Conservation (phyloP, 352 stramenopile species). For the Phytopythium oedochilum region DNA sequence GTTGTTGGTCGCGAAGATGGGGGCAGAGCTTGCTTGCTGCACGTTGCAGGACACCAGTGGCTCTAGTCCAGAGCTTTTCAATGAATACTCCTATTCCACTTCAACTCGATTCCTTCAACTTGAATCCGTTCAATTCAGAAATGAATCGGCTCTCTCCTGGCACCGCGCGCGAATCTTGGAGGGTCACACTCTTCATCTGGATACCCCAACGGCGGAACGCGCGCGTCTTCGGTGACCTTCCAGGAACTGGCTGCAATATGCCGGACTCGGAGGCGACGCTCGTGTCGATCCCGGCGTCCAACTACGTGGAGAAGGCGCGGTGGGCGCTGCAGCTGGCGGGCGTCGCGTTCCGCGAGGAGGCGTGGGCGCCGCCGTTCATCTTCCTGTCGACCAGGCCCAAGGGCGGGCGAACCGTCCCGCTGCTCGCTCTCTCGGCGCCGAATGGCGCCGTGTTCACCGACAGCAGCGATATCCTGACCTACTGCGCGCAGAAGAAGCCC, state of each 20-base stretch:
- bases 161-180: no score
- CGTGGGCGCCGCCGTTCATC: constrained; percentile 37
- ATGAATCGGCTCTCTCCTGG: neutral
- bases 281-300: constrained; percentile 51
- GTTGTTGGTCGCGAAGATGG: no score
- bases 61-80: no score
- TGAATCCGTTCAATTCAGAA: neutral
- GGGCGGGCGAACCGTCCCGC: constrained; percentile 34
- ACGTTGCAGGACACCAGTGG: no score
- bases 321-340: constrained; percentile 41
- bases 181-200: no score
- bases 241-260: neutral
- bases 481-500: constrained; percentile 24
- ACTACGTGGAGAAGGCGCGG: constrained; percentile 58
- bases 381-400: constrained; percentile 40
- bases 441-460: constrained; percentile 20
- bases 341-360: constrained; percentile 40
- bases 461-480: constrained; percentile 40
- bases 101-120: no score
- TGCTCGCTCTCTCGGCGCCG: constrained; percentile 19
- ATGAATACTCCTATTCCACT: no score
- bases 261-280: constrained; percentile 10
- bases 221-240: no score
- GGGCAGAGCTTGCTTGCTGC: no score
- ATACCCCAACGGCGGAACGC: no score